Conservation (phyloP, 2,329 filamentous ascomycete species). For the Botrytis fragariae region DNA sequence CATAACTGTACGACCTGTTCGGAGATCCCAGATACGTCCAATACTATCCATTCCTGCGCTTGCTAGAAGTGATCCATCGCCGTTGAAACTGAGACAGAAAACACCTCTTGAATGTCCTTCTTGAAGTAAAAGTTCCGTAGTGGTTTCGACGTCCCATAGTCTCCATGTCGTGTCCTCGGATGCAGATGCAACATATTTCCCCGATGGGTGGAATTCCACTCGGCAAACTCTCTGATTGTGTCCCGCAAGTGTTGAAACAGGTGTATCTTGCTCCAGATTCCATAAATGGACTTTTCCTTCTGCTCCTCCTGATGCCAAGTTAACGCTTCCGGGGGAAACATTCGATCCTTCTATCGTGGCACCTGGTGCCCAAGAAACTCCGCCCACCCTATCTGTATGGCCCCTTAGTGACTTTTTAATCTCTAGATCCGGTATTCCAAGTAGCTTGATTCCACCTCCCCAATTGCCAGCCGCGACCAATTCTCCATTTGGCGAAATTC, state of each 20-base stretch:
- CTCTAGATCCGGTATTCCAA: slow-evolving; percentile 78
- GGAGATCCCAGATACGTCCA: slow-evolving; percentile 90
- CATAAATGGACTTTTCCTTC: slow-evolving; percentile 87
- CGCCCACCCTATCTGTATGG: slow-evolving; percentile 86
- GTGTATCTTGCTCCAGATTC: slow-evolving; percentile 84
- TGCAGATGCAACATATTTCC: slow-evolving; percentile 84
- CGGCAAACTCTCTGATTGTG: slow-evolving; percentile 86
- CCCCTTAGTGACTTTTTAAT: slow-evolving; percentile 74
- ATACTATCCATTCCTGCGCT: slow-evolving; percentile 94
- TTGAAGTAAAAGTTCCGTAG: slow-evolving; percentile 79
- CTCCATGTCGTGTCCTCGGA: slow-evolving; percentile 97
- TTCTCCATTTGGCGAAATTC: slow-evolving; percentile 83
- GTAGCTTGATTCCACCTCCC: slow-evolving; percentile 83
- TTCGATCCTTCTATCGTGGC: slow-evolving; percentile 70
- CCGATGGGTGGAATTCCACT: slow-evolving; percentile 92
- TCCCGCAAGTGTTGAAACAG: slow-evolving; percentile 75
- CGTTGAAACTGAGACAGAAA: slow-evolving; percentile 85
- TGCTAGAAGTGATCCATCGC: slow-evolving; percentile 84
- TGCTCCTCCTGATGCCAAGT: slow-evolving; percentile 85
- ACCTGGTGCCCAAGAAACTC: slow-evolving; percentile 84
- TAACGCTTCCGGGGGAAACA: slow-evolving; percentile 71
- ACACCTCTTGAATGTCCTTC: slow-evolving; percentile 95
- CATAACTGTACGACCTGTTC: slow-evolving; percentile 92
- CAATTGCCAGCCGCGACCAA: slow-evolving; percentile 88
- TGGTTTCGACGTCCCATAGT: slow-evolving; percentile 88